Conservation (phyloP, 345 rosid genomes). For the Ceriops zippeliana region DNA sequence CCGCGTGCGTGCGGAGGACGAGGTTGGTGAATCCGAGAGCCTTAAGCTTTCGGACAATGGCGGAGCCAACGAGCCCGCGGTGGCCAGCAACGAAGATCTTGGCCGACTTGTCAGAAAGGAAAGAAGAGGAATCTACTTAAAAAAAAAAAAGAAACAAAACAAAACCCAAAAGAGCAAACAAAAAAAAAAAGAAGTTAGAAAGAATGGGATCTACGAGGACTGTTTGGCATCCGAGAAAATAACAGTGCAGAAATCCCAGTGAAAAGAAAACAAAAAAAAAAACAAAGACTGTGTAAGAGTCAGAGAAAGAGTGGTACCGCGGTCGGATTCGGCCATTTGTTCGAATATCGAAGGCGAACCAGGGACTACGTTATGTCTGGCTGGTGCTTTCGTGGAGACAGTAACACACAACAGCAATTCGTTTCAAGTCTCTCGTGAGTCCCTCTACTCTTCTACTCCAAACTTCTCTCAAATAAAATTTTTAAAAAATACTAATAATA, state of each 20-base stretch:
- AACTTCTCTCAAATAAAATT: too few relatives aligned
- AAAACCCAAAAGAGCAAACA: background rate
- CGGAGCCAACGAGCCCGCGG: slow-evolving; percentile 90
- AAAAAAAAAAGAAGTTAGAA: background rate
- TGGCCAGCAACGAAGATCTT: slow-evolving; percentile 97
- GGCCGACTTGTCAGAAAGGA: slow-evolving; percentile 60
- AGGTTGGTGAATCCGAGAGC: slow-evolving; percentile 63
- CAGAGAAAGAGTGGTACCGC: slow-evolving; percentile 2
- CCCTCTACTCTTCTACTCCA: too few relatives aligned
- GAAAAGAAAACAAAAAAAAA: too few relatives aligned
- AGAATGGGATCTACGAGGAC: background rate
- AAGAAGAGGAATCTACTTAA: slow-evolving; percentile 24
- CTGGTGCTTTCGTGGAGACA: too few relatives aligned
- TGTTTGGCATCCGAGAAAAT: background rate
- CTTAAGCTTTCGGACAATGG: slow-evolving; percentile 71
- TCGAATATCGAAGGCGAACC: too few relatives aligned
- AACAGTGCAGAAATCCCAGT: background rate
- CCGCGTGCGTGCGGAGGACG: slow-evolving; percentile 61
- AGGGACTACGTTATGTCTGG: too few relatives aligned
- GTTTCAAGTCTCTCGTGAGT: too few relatives aligned
- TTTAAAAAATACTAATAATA: too few relatives aligned
- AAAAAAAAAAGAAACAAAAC: background rate
- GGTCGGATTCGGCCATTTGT: slow-evolving; percentile 8
- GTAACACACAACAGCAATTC: background rate
- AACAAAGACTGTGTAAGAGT: background rate